Conservation (phyloP, 1,284 basidiomycete species). For the Boletellus deceptivus region DNA sequence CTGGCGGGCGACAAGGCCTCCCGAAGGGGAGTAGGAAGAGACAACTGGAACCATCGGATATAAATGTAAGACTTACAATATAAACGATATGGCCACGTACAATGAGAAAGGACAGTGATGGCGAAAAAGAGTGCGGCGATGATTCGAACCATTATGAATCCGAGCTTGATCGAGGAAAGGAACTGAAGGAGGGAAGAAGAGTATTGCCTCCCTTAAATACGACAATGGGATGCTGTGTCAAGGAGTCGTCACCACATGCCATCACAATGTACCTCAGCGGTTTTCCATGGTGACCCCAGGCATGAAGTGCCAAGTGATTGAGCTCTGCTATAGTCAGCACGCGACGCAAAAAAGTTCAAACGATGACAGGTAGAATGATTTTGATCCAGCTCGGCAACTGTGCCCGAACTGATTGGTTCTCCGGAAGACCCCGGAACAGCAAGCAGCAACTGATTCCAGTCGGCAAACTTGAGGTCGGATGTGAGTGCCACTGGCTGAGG, state of each 20-base stretch:
- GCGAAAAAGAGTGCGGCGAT: constrained; percentile 12
- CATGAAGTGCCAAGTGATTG: background rate
- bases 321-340: no score
- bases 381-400: no score
- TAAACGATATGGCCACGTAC: constrained; percentile 6
- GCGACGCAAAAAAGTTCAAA: no score
- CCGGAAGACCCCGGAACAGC: no score
- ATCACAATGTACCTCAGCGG: background rate
- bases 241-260: background rate
- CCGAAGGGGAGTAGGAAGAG: background rate
- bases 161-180: background rate
- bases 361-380: no score
- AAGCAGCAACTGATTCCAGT: no score
- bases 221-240: background rate
- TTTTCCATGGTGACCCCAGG: constrained; percentile 1
- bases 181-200: background rate
- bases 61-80: background rate
- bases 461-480: no score
- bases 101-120: constrained; percentile 12
- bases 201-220: background rate
- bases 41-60: background rate
- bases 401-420: no score
- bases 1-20: constrained; percentile 22
- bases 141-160: constrained; percentile 23
- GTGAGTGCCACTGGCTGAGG: no score